Evolutionary conservation across 495 filamentous ascomycete genomes (phyloP).

Genomic region (Penicillium paradoxum): DNA sequence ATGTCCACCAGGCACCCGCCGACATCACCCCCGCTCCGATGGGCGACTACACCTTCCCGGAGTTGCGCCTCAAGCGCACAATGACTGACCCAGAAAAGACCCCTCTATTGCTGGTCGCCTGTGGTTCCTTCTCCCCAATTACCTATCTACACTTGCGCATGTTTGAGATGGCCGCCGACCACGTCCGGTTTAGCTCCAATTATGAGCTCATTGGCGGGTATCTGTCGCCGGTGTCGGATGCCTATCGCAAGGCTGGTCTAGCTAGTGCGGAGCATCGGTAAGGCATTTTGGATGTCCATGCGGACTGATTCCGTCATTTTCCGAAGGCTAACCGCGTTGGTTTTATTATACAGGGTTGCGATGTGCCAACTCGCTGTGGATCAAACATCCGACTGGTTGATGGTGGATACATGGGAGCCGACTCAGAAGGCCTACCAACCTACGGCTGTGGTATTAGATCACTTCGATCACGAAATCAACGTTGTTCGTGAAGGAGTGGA

Average conservation of each 20-base stretch:
- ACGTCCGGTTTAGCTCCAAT: conserved; percentile 71
- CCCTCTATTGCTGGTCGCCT: conserved; percentile 79
- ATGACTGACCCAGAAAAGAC: conserved; percentile 66
- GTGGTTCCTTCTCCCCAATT: conserved; percentile 80
- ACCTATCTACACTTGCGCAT: conserved; percentile 88
- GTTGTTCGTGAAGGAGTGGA: conserved; percentile 68
- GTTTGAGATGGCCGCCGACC: conserved; percentile 89
- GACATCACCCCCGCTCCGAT: conserved; percentile 27
- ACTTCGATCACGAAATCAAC: conserved; percentile 87
- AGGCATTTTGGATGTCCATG: not conserved
- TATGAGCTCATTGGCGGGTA: conserved; percentile 86
- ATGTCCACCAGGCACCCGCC: conserved; percentile 25
- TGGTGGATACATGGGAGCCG: conserved; percentile 81
- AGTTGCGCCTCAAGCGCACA: conserved; percentile 59
- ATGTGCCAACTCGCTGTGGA: conserved; percentile 81
- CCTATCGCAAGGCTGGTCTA: conserved; percentile 87
- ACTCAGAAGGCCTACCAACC: conserved; percentile 76
- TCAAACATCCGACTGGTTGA: conserved; percentile 68
- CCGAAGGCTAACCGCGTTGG: conserved; percentile 5
- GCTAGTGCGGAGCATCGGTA: conserved; percentile 70
- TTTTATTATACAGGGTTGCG: conserved; percentile 31
- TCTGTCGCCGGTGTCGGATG: conserved; percentile 73
- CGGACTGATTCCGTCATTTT: not conserved
- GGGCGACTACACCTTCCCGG: conserved; percentile 68
- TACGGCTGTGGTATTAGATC: conserved; percentile 82